Conservation (phyloP, 352 stramenopile genomes). For the Phytophthora vignae region DNA sequence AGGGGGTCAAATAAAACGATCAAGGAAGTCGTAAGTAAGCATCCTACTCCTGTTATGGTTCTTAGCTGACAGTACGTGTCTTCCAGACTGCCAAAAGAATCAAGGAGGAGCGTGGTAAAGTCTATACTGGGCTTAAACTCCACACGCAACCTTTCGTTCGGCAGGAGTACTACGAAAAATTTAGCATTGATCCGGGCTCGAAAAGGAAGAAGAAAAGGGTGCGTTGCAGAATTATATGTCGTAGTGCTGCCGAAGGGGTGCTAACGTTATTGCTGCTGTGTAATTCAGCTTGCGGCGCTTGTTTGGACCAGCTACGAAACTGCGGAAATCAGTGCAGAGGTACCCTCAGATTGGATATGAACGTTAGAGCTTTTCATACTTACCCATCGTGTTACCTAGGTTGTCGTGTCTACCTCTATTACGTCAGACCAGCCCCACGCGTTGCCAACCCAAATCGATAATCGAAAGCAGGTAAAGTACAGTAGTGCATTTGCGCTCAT, state of each 20-base stretch:
- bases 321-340: slow-evolving; percentile 69
- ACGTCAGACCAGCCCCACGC: slow-evolving; percentile 62
- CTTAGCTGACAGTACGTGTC: slow-evolving; percentile 6
- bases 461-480: slow-evolving; percentile 71
- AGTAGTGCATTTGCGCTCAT: neutral
- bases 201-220: slow-evolving; percentile 83
- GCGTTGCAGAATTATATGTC: slow-evolving; percentile 5
- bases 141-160: slow-evolving; percentile 51
- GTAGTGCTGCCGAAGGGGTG: neutral
- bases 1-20: slow-evolving; percentile 17
- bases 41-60: slow-evolving; percentile 5
- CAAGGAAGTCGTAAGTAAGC: slow-evolving; percentile 27
- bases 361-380: neutral
- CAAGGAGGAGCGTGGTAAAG: slow-evolving; percentile 55
- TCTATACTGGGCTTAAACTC: slow-evolving; percentile 69
- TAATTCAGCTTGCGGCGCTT: slow-evolving; percentile 55
- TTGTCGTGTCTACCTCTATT: slow-evolving; percentile 64
- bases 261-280: neutral
- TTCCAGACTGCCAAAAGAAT: slow-evolving; percentile 60
- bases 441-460: slow-evolving; percentile 68
- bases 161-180: slow-evolving; percentile 68
- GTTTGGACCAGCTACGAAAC: slow-evolving; percentile 72
- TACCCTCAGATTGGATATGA: slow-evolving; percentile 19
- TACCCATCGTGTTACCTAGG: slow-evolving; percentile 19
- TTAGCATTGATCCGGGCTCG: slow-evolving; percentile 56